phyloP scores from a whole-genome alignment of 1,284 basidiomycete species.

The Moesziomyces antarcticus region DNA sequence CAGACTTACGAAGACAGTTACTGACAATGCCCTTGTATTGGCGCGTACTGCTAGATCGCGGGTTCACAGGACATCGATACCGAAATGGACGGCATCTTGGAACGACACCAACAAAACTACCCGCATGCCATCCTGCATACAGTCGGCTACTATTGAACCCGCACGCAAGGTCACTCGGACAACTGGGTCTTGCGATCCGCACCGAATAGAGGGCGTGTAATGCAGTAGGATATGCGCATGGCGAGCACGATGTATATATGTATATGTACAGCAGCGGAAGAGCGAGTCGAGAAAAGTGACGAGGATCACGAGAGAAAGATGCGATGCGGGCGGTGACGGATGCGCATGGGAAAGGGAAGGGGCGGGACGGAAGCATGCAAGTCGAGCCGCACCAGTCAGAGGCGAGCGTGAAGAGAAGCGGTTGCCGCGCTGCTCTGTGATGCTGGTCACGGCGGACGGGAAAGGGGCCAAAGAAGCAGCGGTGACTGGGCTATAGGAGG shows the following conservation, averaged over 20 bases:
- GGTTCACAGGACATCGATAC: constrained; percentile 85
- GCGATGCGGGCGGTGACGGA: background rate
- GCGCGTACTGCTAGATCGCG: constrained; percentile 77
- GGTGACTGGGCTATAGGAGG: constrained; percentile 72
- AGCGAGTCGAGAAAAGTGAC: background rate
- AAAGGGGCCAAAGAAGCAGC: background rate
- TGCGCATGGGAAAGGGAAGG: background rate
- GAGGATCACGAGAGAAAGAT: background rate
- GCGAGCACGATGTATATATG: constrained; percentile 1
- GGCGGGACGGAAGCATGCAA: background rate
- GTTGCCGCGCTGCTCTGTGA: background rate
- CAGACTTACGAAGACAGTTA: background rate
- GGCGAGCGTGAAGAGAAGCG: background rate
- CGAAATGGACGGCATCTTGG: constrained; percentile 86
- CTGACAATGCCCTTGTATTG: background rate
- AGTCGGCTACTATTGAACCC: constrained; percentile 67
- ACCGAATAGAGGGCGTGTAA: background rate
- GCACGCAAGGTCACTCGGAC: background rate
- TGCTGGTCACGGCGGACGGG: background rate
- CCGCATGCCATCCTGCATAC: constrained; percentile 92
- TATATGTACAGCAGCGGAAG: constrained; percentile 8
- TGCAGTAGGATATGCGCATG: constrained; percentile 5
- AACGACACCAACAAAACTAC: constrained; percentile 84
- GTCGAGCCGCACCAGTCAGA: background rate
- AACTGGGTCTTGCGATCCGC: background rate